Percentiles rank a stretch among this genome's conserved stretches.
Conservation (phyloP, 768 basidiomycete species). For the Leccinum truebloodii region DNA sequence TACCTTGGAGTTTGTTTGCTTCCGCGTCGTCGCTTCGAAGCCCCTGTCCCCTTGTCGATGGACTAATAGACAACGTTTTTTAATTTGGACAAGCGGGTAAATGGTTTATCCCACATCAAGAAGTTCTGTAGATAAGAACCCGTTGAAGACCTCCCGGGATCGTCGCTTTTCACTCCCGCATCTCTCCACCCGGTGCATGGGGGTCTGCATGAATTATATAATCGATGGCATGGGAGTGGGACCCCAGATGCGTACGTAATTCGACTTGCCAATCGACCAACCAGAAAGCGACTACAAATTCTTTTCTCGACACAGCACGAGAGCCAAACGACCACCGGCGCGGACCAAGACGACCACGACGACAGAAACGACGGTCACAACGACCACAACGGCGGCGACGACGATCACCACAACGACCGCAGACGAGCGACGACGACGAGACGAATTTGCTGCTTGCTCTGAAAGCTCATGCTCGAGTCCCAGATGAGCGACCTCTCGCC, state of each 20-base stretch:
- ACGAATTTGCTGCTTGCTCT: not conserved
- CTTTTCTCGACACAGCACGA: conserved; percentile 28
- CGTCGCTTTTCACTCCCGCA: not conserved
- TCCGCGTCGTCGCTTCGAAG: not conserved
- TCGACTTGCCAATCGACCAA: conserved; percentile 23
- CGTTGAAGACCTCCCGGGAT: not conserved
- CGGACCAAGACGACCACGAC: conserved; percentile 4
- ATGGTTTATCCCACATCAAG: not conserved
- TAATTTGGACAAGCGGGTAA: not conserved
- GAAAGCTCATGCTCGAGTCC: not conserved
- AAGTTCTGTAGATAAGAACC: not conserved
- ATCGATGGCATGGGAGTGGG: conserved; percentile 12
- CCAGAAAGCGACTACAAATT: conserved; percentile 9
- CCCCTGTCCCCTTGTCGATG: not conserved
- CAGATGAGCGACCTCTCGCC: conserved; percentile 29
- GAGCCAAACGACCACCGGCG: not conserved
- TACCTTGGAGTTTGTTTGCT: not conserved
- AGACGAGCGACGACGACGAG: conserved; percentile 16
- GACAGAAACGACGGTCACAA: conserved; percentile 9
- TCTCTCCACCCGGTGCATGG: conserved; percentile 8
- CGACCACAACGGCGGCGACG: conserved; percentile 13
- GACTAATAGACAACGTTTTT: not conserved
- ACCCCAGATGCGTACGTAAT: conserved; percentile 28
- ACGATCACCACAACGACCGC: not conserved
- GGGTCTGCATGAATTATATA: conserved; percentile 20